These are phyloP conservation scores for Pterocarpus santalinus DNA, from an alignment of 306 rosid genomes.

Conservation along the genomic window DNA sequence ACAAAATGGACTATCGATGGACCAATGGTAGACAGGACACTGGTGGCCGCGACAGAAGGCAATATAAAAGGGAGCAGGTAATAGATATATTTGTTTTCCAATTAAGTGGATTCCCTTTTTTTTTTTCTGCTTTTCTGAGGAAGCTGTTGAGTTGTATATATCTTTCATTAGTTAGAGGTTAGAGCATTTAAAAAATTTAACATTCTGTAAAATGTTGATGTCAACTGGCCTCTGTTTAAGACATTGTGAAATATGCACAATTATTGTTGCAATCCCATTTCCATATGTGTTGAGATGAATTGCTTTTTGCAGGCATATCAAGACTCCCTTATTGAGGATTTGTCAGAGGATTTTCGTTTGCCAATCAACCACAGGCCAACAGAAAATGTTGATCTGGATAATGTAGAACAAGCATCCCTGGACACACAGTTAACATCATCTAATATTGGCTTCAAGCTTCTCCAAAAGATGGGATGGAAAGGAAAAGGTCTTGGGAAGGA, in stretches of 20 bases:
- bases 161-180: not conserved
- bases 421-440: conserved; percentile 86
- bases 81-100: not conserved
- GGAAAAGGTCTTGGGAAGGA: conserved; percentile 98
- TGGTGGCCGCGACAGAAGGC: conserved; percentile 55
- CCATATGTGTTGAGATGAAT: conserved; percentile 8
- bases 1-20: conserved; percentile 69
- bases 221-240: conserved; percentile 7
- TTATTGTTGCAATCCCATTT: conserved; percentile 11
- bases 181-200: not conserved
- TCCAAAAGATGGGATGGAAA: conserved; percentile 99
- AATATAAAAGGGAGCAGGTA: conserved; percentile 66
- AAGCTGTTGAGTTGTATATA: not conserved
- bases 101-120: not conserved
- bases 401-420: conserved; percentile 95
- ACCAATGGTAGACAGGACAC: conserved; percentile 63
- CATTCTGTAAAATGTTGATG: not conserved
- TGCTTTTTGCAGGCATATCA: conserved; percentile 53
- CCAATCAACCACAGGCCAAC: conserved; percentile 93
- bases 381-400: conserved; percentile 91
- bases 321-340: conserved; percentile 67
- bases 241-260: conserved; percentile 11
- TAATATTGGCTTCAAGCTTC: conserved; percentile 94
- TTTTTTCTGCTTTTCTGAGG: conserved; percentile 3
- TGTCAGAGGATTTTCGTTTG: conserved; percentile 79